A percentile compares a stretch with the other conserved stretches of the same genome.
Conservation (phyloP, 1,284 basidiomycete species). For the Papiliotrema nemorosa region DNA sequence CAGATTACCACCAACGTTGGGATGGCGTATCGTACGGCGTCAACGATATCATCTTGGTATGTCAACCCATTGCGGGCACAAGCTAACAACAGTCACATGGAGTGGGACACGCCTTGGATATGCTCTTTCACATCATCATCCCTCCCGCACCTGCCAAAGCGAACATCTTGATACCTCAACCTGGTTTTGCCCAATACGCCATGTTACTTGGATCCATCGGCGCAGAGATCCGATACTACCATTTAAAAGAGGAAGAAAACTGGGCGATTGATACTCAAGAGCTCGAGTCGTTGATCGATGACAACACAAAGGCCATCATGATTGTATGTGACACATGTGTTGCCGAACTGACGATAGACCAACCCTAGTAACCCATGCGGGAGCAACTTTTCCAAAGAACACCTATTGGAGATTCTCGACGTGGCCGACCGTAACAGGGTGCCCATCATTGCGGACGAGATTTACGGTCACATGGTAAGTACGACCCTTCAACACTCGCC, state of each 20-base stretch:
- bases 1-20: conserved; percentile 43
- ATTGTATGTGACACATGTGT: conserved; percentile 23
- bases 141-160: conserved; percentile 19
- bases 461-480: conserved; percentile 43
- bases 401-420: conserved; percentile 36
- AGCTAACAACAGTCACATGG: conserved; percentile 33
- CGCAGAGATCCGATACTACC: conserved; percentile 43
- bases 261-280: conserved; percentile 45
- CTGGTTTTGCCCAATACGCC: conserved; percentile 47
- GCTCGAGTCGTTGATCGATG: conserved; percentile 41
- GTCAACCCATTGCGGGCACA: conserved; percentile 1
- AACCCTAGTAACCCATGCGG: conserved; percentile 50
- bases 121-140: conserved; percentile 39
- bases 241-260: conserved; percentile 38
- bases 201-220: conserved; percentile 35
- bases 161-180: conserved; percentile 45
- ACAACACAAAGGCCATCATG: conserved; percentile 43
- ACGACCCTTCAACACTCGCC: not conserved
- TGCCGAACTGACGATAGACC: conserved; percentile 15
- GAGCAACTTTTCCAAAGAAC: conserved; percentile 39
- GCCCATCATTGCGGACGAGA: conserved; percentile 47
- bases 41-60: conserved; percentile 34
- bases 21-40: conserved; percentile 32
- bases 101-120: conserved; percentile 34
- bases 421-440: conserved; percentile 39